A percentile compares a stretch with the other conserved stretches of the same genome.
phyloP scores from a whole-genome alignment of 2,329 filamentous ascomycete genomes.

The Xylariaceae sp. region DNA sequence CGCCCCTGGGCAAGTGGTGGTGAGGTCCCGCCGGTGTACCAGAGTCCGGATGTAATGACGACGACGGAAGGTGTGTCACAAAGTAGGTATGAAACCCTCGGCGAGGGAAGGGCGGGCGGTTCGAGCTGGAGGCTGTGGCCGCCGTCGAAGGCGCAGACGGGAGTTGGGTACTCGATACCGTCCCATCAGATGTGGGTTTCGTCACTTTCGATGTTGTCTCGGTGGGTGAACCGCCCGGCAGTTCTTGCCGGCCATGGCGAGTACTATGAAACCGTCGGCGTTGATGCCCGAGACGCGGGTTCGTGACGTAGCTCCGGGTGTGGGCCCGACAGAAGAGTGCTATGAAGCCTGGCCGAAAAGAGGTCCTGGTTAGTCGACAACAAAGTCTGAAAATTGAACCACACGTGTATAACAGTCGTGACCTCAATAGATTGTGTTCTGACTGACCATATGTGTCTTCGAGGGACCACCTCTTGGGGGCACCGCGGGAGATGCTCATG shows the following conservation, averaged over 20 bases:
- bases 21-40: slow-evolving; percentile 57
- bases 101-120: slow-evolving; percentile 25
- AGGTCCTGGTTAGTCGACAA: too few species aligned
- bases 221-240: neutral
- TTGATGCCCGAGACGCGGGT: slow-evolving; percentile 3
- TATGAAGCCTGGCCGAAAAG: slow-evolving; percentile 32
- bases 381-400: too few species aligned
- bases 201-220: neutral
- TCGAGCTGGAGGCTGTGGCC: slow-evolving; percentile 1
- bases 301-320: slow-evolving; percentile 8
- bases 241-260: neutral
- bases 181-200: slow-evolving; percentile 8
- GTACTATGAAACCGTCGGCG: slow-evolving; percentile 12
- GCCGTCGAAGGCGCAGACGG: neutral
- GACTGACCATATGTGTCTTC: slow-evolving; percentile 31
- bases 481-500: slow-evolving; percentile 24
- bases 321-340: slow-evolving; percentile 28
- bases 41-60: slow-evolving; percentile 85
- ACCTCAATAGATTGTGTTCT: too few species aligned
- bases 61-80: slow-evolving; percentile 89
- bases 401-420: neutral
- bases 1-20: slow-evolving; percentile 81
- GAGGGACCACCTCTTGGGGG: slow-evolving; percentile 29
- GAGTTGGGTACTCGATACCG: neutral
- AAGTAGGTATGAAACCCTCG: slow-evolving; percentile 90